A percentile compares a stretch with the other conserved stretches of the same genome.
These are phyloP conservation scores for Xylariaceae sp. DNA, from an alignment of 2,329 filamentous ascomycete species.

Conservation along the genomic window DNA sequence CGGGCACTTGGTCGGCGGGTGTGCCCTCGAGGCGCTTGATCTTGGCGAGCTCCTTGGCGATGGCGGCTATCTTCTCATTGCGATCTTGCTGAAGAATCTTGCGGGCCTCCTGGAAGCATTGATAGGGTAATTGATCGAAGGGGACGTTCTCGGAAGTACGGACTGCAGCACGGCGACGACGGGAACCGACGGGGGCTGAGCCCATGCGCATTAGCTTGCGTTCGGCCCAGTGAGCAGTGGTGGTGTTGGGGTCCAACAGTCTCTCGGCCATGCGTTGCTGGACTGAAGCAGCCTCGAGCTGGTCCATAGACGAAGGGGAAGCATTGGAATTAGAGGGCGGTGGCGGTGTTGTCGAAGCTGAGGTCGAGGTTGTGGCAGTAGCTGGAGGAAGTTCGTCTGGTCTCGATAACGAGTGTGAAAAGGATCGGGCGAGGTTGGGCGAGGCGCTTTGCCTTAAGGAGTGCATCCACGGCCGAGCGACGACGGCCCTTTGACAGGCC, in stretches of 20 bases:
- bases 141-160: conserved; percentile 66
- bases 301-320: conserved; percentile 15
- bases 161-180: conserved; percentile 75
- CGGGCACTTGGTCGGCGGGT: conserved; percentile 54
- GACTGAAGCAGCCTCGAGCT: conserved; percentile 16
- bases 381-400: conserved; percentile 33
- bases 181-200: conserved; percentile 74
- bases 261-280: conserved; percentile 34
- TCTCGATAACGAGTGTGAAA: conserved; percentile 35
- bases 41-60: conserved; percentile 64
- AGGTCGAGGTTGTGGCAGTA: conserved; percentile 16
- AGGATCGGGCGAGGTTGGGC: conserved; percentile 27
- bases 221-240: conserved; percentile 63
- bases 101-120: conserved; percentile 95
- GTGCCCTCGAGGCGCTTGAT: conserved; percentile 65
- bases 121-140: conserved; percentile 92
- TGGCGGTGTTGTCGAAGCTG: conserved; percentile 13
- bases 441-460: conserved; percentile 45
- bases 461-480: conserved; percentile 54
- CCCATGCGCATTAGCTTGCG: conserved; percentile 66
- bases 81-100: conserved; percentile 79
- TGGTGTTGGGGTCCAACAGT: conserved; percentile 65
- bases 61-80: conserved; percentile 72
- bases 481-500: conserved; percentile 56
- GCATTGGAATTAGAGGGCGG: conserved; percentile 19